Percentiles rank a stretch among this genome's conserved stretches.
Evolutionary conservation across 1,284 basidiomycete species (phyloP).

Genomic region (Austroboletus novae-zelandiae): DNA sequence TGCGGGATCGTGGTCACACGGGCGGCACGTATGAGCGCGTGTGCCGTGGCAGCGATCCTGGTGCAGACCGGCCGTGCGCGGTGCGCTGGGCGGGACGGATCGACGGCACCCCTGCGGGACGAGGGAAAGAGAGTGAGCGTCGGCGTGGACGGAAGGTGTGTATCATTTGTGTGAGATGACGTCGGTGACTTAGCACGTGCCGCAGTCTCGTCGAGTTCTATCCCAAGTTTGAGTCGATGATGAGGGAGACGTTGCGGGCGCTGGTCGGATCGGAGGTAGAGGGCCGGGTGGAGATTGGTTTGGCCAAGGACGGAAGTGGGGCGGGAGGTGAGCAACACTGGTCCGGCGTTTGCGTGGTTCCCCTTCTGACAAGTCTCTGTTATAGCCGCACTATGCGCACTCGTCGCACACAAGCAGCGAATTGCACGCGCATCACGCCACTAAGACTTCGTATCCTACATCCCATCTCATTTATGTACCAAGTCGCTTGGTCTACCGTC

Average conservation of each 20-base stretch:
- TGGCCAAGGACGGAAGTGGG: conserved; percentile 97
- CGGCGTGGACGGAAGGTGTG: conserved; percentile 84
- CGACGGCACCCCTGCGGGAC: conserved; percentile 36
- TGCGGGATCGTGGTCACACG: conserved; percentile 77
- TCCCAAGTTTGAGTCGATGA: conserved; percentile 75
- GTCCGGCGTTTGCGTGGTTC: not conserved
- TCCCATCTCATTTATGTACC: conserved; percentile 21
- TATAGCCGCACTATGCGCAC: conserved; percentile 73
- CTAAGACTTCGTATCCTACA: conserved; percentile 28
- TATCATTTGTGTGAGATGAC: not conserved
- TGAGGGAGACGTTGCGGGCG: conserved; percentile 72
- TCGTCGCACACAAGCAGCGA: conserved; percentile 36
- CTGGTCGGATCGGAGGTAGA: conserved; percentile 82
- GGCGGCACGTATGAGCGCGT: conserved; percentile 81
- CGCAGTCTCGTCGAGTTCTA: conserved; percentile 86
- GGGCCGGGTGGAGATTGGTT: conserved; percentile 76
- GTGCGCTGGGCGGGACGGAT: conserved; percentile 35
- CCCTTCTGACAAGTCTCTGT: conserved; percentile 5
- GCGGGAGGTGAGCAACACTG: conserved; percentile 74
- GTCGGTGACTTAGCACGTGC: not conserved
- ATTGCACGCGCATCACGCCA: not conserved
- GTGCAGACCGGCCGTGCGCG: conserved; percentile 73
- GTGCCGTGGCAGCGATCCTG: conserved; percentile 84
- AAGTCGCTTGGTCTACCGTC: conserved; percentile 10
- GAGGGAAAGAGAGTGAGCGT: conserved; percentile 61